Base-by-base conservation (phyloP, 108 stramenopile species). In the Fistulifera solaris region DNA sequence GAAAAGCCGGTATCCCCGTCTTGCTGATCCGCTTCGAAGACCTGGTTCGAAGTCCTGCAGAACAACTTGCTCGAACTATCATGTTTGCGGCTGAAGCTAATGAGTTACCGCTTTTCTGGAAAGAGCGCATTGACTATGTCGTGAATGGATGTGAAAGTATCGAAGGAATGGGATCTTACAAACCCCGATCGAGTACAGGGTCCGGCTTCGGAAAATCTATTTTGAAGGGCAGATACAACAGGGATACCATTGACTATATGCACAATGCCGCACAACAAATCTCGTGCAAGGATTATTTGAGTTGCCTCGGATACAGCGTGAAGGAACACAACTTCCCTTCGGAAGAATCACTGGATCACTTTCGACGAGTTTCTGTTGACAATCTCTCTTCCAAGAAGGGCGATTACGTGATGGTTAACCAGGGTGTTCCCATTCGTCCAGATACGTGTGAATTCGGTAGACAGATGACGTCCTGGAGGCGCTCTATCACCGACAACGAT, bases 11-110 rank as follows among this genome's bases (percentile, higher is more conserved):
- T 21, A 59, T 40, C 10, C 71, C 77, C 0, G 19, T 87, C 17
- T 48, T 80, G 23, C 26, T 84, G 57, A 64, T 91, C 1, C 62
- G 89, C 48, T 91, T 83, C 54, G 89, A 91, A 66, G 89, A 91
- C 63, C 65, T 87, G 65, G 66, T 87, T 10, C 54, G 53, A 22
- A 39, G 75, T 59, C 67, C 75, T 12, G 67, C 68, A n/a, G 21
- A 25, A 12, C 67, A 77, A 45, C 55, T 91, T 72, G 24, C 46
- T 18, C 59, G 71, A 12, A 65, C 81, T 23, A 43, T 83, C 38
- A 27, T 54, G 25, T 87, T 87, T 72, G 40, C 68, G 41, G 42
- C 42, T 23, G 38, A 21, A 6, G 44, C 16, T 21, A 39, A 28
- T 39, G 56, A 62, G 48, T 13, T 11, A 38, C 23, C 25, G 16